Conservation (phyloP, 176 grass and related monocot species). For the Guadua angustifolia region DNA sequence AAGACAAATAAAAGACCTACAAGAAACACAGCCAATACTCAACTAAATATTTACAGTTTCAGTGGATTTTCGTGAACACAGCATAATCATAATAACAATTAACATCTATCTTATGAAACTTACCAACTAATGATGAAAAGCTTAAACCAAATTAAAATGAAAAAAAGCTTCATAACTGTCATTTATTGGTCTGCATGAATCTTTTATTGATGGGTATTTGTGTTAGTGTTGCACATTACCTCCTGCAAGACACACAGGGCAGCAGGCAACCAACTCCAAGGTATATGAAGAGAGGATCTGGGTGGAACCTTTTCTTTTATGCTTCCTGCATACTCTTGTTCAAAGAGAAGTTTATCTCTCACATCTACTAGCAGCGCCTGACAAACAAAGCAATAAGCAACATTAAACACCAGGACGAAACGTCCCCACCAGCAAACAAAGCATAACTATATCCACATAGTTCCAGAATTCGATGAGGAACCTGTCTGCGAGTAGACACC, state of each 20-base stretch:
- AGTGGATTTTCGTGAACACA: neutral
- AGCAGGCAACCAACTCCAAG: conserved; percentile 89
- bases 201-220: neutral
- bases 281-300: conserved; percentile 72
- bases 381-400: no score
- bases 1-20: neutral
- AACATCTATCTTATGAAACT: neutral
- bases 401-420: conserved; percentile 21
- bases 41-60: neutral
- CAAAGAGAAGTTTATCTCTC: conserved; percentile 96
- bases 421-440: conserved; percentile 23
- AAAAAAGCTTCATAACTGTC: neutral
- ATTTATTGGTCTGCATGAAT: neutral
- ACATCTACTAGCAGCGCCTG: conserved; percentile 89
- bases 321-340: conserved; percentile 83
- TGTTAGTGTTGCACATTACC: conserved; percentile 66
- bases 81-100: neutral
- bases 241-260: conserved; percentile 82
- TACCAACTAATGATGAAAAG: conserved; percentile 8
- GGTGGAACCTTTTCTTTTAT: conserved; percentile 80
- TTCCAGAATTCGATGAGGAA: conserved; percentile 35
- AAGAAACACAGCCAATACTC: neutral
- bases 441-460: conserved; percentile 1
- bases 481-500: conserved; percentile 66
- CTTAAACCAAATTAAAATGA: conserved; percentile 9